phyloP scores from a whole-genome alignment of 2,329 filamentous ascomycete species.

The Dactylellina cionopaga region DNA sequence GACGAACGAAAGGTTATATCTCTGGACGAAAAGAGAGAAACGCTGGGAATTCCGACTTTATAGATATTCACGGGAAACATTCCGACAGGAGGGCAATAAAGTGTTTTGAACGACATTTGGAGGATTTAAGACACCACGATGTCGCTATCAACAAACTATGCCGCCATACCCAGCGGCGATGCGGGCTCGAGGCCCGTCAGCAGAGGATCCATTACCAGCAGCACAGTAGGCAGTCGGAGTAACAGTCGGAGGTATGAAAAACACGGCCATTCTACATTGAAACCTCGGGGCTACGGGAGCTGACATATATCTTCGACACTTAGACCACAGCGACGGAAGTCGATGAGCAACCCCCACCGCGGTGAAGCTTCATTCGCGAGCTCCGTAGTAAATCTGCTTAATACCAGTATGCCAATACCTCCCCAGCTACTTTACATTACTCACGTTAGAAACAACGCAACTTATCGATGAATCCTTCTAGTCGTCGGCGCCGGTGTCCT shows the following conservation, averaged over 20 bases:
- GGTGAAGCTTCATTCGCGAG: slow-evolving; percentile 89
- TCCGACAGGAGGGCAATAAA: too few relatives aligned
- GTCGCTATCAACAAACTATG: slow-evolving; percentile 32
- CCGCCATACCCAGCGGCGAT: slow-evolving; percentile 35
- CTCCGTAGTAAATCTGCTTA: slow-evolving; percentile 93
- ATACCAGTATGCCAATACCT: slow-evolving; percentile 76
- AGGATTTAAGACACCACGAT: slow-evolving; percentile 26
- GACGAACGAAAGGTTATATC: too few relatives aligned
- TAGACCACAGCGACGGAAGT: slow-evolving; percentile 45
- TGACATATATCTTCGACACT: slow-evolving; percentile 6
- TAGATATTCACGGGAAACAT: too few relatives aligned
- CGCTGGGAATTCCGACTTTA: too few relatives aligned
- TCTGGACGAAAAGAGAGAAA: too few relatives aligned
- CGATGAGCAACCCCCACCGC: slow-evolving; percentile 57
- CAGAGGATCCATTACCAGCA: slow-evolving; percentile 36
- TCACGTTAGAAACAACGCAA: slow-evolving; percentile 30
- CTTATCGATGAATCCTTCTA: slow-evolving; percentile 62
- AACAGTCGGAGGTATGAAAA: slow-evolving; percentile 37
- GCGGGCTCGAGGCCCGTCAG: slow-evolving; percentile 32
- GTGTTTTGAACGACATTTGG: too few relatives aligned
- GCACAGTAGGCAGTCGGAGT: slow-evolving; percentile 41
- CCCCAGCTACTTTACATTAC: neutral
- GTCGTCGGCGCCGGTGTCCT: slow-evolving; percentile 94
- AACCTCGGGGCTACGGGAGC: neutral
- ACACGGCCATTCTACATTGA: neutral